Evolutionary conservation across 805 yeast species (phyloP), one percentile per base, ranked within the genome.

Genomic region (Hemisphaericaspora nanyangensis): DNA sequence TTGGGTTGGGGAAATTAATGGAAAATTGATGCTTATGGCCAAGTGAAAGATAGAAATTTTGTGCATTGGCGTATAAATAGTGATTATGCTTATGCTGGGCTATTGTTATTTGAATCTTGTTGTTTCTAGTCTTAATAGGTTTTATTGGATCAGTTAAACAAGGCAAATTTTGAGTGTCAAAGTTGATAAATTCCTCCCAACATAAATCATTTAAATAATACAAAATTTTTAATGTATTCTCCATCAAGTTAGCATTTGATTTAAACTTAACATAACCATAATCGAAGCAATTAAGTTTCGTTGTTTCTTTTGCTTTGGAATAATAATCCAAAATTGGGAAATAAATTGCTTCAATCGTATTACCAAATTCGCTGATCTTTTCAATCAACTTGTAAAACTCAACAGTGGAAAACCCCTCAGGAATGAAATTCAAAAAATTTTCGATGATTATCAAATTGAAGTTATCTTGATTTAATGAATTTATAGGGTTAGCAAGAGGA

Each of bases 241-340:
- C 68, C 50, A 76, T 80, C 29, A 55, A 29, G 20, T 45, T 37
- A 4, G 49, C 46, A 7, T 40, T 27, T 12, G 27, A 30, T 10
- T 35, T 35, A 46, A 76, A 77, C 38, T 72, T 74, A 28, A 81
- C 67, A 47, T 74, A 81, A 0, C 81, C 85, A 47, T 74, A 76
- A 11, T 72, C 74, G 11, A 42, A 30, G 10, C 35, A 37, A 43
- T 68, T 61, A 29, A 67, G 51, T 16, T 43, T 41, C 15, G 52
- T 52, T 17, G 16, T 33, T 15, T 45, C 33, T 3, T 42, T 44
- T 13, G 43, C 33, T 7, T 42, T 35, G 4, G 39, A 34, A n/a
- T 56, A 58, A 27, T 28, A 28, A 28, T 29, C 44, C 31, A 29
- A 10, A 24, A 45, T 31, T 2, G 89, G 89, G 46, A 81, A 60